Evolutionary conservation across 2,329 filamentous ascomycete genomes (phyloP).

Genomic region (Tympanopsis confertula): DNA sequence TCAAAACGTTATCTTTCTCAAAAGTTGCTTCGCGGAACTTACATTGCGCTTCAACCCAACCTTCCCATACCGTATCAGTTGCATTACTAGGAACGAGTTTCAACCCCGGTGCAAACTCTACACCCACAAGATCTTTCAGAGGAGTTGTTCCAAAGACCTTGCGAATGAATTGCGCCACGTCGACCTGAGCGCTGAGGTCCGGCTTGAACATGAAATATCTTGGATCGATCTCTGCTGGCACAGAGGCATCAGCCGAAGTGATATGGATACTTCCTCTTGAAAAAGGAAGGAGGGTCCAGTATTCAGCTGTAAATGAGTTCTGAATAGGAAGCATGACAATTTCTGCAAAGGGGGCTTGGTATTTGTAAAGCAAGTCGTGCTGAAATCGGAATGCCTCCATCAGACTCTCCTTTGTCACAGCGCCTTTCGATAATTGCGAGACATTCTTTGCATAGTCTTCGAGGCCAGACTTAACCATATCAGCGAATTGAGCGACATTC

Average conservation of each 20-base stretch:
- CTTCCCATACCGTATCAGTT: not conserved
- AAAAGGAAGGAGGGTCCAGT: conserved; percentile 24
- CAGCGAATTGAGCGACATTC: no score
- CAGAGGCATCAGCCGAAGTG: conserved; percentile 14
- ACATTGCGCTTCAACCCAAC: not conserved
- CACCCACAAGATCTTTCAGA: not conserved
- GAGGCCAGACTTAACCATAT: no score
- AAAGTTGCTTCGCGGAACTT: not conserved
- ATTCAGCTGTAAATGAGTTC: conserved; percentile 20
- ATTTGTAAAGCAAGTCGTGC: conserved; percentile 32
- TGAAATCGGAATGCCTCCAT: conserved; percentile 32
- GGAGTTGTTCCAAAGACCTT: not conserved
- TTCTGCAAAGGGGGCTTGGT: conserved; percentile 30
- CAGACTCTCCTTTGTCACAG: no score
- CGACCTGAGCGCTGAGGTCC: not conserved
- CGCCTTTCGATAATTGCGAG: no score
- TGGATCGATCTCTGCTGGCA: conserved; percentile 20
- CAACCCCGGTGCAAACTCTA: not conserved
- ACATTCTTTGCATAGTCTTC: no score
- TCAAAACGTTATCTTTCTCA: not conserved
- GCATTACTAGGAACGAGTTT: not conserved
- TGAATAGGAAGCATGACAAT: conserved; percentile 21
- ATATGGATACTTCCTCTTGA: conserved; percentile 28
- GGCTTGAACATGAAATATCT: conserved; percentile 15
- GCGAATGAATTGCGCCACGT: not conserved